These are phyloP conservation scores for Fusarium ramigenum DNA, from an alignment of 2,329 filamentous ascomycete genomes.

Conservation along the genomic window DNA sequence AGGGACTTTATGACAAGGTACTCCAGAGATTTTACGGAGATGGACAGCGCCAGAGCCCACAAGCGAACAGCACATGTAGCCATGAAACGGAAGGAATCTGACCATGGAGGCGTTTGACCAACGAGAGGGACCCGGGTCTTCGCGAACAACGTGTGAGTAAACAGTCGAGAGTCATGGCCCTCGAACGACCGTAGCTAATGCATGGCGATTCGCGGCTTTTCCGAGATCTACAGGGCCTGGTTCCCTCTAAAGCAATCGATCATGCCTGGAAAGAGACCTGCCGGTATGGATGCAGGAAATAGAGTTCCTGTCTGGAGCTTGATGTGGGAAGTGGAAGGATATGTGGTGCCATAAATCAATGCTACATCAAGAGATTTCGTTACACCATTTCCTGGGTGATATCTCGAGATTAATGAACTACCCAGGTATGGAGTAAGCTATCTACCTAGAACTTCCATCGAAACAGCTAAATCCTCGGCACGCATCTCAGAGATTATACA, in stretches of 20 bases:
- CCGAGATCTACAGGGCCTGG: constrained; percentile 29
- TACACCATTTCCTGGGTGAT: constrained; percentile 6
- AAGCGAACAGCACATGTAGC: constrained; percentile 38
- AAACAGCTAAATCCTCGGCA: neutral
- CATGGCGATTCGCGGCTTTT: constrained; percentile 3
- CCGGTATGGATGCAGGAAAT: constrained; percentile 1
- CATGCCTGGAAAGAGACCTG: neutral
- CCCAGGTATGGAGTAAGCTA: neutral
- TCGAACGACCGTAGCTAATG: constrained; percentile 28
- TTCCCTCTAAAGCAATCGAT: neutral
- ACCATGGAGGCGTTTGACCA: constrained; percentile 37
- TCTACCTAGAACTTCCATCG: neutral
- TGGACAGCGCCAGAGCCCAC: constrained; percentile 26
- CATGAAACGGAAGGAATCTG: constrained; percentile 38
- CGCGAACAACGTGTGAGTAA: constrained; percentile 39
- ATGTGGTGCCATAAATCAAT: constrained; percentile 26
- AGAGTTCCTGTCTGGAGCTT: neutral
- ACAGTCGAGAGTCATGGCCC: constrained; percentile 19
- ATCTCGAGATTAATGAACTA: neutral
- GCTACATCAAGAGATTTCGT: constrained; percentile 17
- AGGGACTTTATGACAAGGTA: constrained; percentile 21
- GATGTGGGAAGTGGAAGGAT: neutral
- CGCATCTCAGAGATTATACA: neutral
- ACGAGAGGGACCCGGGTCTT: constrained; percentile 38
- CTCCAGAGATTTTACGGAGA: constrained; percentile 36